Evolutionary conservation across 768 basidiomycete species (phyloP), one percentile per base, ranked within the genome.

Genomic region (Phylloporus scabripes): DNA sequence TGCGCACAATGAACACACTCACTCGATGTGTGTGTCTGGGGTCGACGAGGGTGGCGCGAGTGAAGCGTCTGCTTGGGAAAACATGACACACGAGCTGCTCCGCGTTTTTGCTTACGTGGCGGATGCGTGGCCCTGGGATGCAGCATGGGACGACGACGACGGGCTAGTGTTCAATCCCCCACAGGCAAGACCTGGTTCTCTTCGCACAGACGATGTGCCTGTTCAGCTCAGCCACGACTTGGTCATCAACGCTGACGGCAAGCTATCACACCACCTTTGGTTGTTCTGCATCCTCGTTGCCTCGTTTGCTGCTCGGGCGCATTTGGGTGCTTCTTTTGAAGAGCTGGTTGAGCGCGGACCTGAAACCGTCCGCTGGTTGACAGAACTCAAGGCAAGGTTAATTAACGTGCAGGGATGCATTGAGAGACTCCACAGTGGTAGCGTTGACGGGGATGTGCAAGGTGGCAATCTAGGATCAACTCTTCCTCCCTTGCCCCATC

Each of bases 181-280:
- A 34, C 11, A 31, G 15, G 24, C 52, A 38, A 50, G 62, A 28
- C 50, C 49, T 10, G 43, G 45, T 20, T 45, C 47, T 21, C 48
- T 50, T 21, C 45, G 61, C 8, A 50, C 53, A 43, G 50, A 47
- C 29, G 49, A 55, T 5, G 54, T 34, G 23, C 48, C 58, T 48
- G 17, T 42, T 43, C 45, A 24, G 45, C 17, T 52, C 41, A 37
- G 42, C 4, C 54, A 54, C 10, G 56, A 55, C 50, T 61, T 81
- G 38, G 65, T 60, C 46, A 54, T 80, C 45, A 73, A 81, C 55
- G 67, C 68, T 14, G 81, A 82, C 55, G 80, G 78, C 2, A 73
- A 66, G 53, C 57, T 80, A 37, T 78, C 79, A 1, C 70, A 72
- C 52, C 64, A 65, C 29, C 66, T 83, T 5, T 82, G 81, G 81